A percentile compares a stretch with the other conserved stretches of the same genome.
phyloP scores from a whole-genome alignment of 1,284 basidiomycete species.

The Sporisorium iseilematis-ciliati region DNA sequence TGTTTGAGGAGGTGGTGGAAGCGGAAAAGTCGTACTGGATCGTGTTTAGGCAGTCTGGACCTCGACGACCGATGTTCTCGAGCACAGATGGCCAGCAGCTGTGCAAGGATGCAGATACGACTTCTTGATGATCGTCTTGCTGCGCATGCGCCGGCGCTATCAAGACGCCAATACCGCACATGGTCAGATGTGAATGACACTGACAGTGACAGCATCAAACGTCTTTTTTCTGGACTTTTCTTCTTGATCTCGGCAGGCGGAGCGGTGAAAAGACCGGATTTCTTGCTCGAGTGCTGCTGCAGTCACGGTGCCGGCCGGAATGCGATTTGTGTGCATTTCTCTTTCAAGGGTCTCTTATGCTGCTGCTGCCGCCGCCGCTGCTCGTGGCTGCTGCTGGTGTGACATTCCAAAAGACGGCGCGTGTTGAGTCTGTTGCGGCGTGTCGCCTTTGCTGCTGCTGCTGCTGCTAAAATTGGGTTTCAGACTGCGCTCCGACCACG shows the following conservation, averaged over 20 bases:
- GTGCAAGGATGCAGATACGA: not conserved
- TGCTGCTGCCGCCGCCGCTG: not conserved
- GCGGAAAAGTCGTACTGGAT: conserved; percentile 17
- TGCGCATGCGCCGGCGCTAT: conserved; percentile 13
- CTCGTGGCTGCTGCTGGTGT: not conserved
- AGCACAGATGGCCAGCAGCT: conserved; percentile 30
- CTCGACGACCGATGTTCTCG: conserved; percentile 21
- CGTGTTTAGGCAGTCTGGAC: conserved; percentile 22
- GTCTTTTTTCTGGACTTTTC: conserved; percentile 1
- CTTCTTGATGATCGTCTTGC: not conserved
- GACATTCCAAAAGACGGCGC: conserved; percentile 2
- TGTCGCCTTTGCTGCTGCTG: conserved; percentile 1
- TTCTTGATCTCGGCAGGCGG: conserved; percentile 12
- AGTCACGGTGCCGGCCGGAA: conserved; percentile 25
- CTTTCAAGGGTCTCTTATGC: conserved; percentile 7
- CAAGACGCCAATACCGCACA: conserved; percentile 44
- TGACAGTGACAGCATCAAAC: not conserved
- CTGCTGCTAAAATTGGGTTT: not conserved
- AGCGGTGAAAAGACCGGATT: conserved; percentile 22
- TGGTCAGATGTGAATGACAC: not conserved
- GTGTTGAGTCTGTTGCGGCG: not conserved
- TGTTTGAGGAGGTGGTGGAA: not conserved
- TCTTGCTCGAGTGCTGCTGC: not conserved
- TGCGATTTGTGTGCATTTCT: not conserved
- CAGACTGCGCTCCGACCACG: conserved; percentile 4